phyloP scores from a whole-genome alignment of 2,329 filamentous ascomycete genomes.

The Phialophora tarda region DNA sequence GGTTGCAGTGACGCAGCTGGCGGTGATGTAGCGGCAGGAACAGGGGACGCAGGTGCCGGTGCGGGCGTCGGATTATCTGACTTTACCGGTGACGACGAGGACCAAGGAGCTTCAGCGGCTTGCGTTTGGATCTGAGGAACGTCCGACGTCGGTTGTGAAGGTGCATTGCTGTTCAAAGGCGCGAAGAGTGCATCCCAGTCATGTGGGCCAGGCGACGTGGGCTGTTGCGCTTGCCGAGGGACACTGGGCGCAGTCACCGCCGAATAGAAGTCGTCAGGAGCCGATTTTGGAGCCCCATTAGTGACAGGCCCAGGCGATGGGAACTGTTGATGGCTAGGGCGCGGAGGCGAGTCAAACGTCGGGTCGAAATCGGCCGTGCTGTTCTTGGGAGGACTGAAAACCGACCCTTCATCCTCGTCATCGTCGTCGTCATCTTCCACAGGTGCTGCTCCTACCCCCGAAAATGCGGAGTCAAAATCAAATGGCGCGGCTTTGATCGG shows the following conservation, averaged over 20 bases:
- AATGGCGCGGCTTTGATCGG: slow-evolving; percentile 46
- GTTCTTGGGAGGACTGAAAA: slow-evolving; percentile 50
- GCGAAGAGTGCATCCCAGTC: slow-evolving; percentile 98
- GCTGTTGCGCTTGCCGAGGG: slow-evolving; percentile 45
- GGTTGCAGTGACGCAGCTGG: slow-evolving; percentile 6
- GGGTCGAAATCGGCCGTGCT: slow-evolving; percentile 52
- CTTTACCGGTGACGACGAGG: slow-evolving; percentile 1
- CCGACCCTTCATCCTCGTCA: slow-evolving; percentile 62
- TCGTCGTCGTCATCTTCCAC: slow-evolving; percentile 51
- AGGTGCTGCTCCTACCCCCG: slow-evolving; percentile 51
- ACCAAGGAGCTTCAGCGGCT: slow-evolving; percentile 6
- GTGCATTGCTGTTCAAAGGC: slow-evolving; percentile 40
- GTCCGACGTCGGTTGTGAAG: slow-evolving; percentile 3
- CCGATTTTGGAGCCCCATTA: slow-evolving; percentile 38
- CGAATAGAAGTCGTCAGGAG: slow-evolving; percentile 55
- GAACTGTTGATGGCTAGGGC: slow-evolving; percentile 41
- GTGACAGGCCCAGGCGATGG: slow-evolving; percentile 32
- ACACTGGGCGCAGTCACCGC: slow-evolving; percentile 37
- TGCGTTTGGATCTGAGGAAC: slow-evolving; percentile 8
- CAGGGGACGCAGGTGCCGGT: slow-evolving; percentile 10
- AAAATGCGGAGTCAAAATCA: slow-evolving; percentile 56
- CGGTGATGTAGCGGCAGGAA: slow-evolving; percentile 13
- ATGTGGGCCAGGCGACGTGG: slow-evolving; percentile 57
- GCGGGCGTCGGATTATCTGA: slow-evolving; percentile 8
- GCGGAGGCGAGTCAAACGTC: slow-evolving; percentile 52